These are phyloP conservation scores for Boletus reticulatus DNA, from an alignment of 768 basidiomycete species.

Conservation along the genomic window DNA sequence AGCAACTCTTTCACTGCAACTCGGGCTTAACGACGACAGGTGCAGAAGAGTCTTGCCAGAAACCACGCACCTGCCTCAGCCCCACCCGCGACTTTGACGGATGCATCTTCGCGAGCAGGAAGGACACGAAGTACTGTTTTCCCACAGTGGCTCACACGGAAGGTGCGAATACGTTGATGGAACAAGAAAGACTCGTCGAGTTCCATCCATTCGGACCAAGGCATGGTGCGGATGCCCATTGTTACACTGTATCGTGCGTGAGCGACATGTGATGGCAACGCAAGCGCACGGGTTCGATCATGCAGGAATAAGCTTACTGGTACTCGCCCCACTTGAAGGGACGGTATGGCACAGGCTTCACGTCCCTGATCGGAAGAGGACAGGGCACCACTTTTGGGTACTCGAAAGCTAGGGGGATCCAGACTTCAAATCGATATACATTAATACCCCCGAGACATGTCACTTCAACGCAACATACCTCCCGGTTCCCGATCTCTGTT, in stretches of 20 bases:
- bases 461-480: slow-evolving; percentile 15
- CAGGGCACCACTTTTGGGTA: slow-evolving; percentile 53
- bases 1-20: slow-evolving; percentile 59
- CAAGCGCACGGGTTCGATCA: neutral
- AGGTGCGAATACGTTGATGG: slow-evolving; percentile 57
- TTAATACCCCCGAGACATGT: neutral
- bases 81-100: slow-evolving; percentile 30
- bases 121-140: slow-evolving; percentile 49
- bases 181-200: slow-evolving; percentile 57
- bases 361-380: slow-evolving; percentile 36
- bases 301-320: slow-evolving; percentile 46
- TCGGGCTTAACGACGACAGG: neutral
- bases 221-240: slow-evolving; percentile 72
- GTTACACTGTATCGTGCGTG: slow-evolving; percentile 46
- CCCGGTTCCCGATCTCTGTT: slow-evolving; percentile 27
- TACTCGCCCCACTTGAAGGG: slow-evolving; percentile 67
- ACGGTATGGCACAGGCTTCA: slow-evolving; percentile 64
- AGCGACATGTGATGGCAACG: neutral
- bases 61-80: slow-evolving; percentile 29
- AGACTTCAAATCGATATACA: slow-evolving; percentile 43
- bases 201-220: slow-evolving; percentile 76
- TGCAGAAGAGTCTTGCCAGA: neutral
- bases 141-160: slow-evolving; percentile 53
- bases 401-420: slow-evolving; percentile 49
- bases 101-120: slow-evolving; percentile 42